Evolutionary conservation across 345 rosid genomes (phyloP), one percentile per base, ranked within the genome.

Genomic region (Geranium rotundifolium): DNA sequence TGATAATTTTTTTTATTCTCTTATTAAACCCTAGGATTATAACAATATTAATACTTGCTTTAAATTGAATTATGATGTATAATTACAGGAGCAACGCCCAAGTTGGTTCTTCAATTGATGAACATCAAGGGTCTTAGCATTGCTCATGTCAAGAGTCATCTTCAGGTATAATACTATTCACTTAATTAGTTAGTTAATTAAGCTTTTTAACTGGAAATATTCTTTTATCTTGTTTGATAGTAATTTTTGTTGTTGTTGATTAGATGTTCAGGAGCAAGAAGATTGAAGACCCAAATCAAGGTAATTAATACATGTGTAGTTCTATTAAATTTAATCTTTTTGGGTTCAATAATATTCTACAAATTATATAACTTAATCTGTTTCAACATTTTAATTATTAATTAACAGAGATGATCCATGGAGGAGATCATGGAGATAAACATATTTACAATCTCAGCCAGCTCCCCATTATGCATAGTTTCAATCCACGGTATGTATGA

Each of bases 141-240:
- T 62, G 83, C 95, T 63, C 95, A 88, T 76, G 91, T 88, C 29
- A 88, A 88, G 80, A 88, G 95, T 75, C 95, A 88, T 82, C 91
- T 88, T 50, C 95, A 88, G 86, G 95, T 87, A 61, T 19, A 57
- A 20, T 12, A 8, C 20, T 18, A 6, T 57, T 3, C 27, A 30
- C 59, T 63, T 63, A 23, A 46, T 7, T 61, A 54, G 16, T 37
- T 19, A 17, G 66, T 37, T 29, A 61, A 17, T 50, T 64, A 58
- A 34, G 18, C 17, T 41, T 56, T 62, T n/a, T n/a, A n/a, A n/a
- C n/a, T n/a, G n/a, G n/a, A 23, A 23, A 23, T 23, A 23, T 23
- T 23, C 1, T 23, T 23, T 23, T 23, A 23, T 23, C 27, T 23
- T 23, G 27, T 0, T 23, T 23, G 27, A 23, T 23, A 23, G 1